These are phyloP conservation scores for Circinella umbellata DNA, from an alignment of 371 early-diverging fungal genomes.

Conservation along the genomic window DNA sequence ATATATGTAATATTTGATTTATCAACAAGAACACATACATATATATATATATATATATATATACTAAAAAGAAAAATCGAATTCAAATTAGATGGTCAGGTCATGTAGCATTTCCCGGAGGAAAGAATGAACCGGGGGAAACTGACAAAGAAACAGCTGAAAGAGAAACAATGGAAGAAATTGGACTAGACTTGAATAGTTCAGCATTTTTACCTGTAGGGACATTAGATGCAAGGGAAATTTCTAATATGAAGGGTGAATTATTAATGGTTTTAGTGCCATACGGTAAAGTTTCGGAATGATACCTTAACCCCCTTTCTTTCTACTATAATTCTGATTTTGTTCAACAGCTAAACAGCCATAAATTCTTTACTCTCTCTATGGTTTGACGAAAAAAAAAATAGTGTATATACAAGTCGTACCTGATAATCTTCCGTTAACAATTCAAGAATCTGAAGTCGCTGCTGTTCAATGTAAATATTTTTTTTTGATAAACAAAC, in stretches of 20 bases:
- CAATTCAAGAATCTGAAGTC: conserved; percentile 62
- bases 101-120: conserved; percentile 80
- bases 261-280: conserved; percentile 67
- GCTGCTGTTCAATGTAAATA: conserved; percentile 68
- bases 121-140: conserved; percentile 67
- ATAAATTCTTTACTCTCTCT: neutral
- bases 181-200: conserved; percentile 61
- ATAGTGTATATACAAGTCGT: conserved; percentile 66
- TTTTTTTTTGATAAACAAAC: neutral
- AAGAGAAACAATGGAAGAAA: conserved; percentile 73
- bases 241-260: conserved; percentile 54
- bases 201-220: conserved; percentile 60
- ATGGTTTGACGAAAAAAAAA: too few species aligned
- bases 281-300: conserved; percentile 44
- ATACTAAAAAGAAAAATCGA: neutral
- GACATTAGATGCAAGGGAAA: conserved; percentile 68
- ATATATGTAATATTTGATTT: neutral
- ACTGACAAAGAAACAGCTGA: conserved; percentile 70
- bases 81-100: conserved; percentile 60
- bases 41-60: too few species aligned
- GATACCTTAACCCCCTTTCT: too few species aligned
- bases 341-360: neutral
- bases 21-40: too few species aligned
- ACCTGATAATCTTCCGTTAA: conserved; percentile 57
- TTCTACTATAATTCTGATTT: neutral